Percentiles rank a stretch among this genome's conserved stretches.
Evolutionary conservation across 2,329 filamentous ascomycete species (phyloP).

Genomic region (Xylariaceae sp.): DNA sequence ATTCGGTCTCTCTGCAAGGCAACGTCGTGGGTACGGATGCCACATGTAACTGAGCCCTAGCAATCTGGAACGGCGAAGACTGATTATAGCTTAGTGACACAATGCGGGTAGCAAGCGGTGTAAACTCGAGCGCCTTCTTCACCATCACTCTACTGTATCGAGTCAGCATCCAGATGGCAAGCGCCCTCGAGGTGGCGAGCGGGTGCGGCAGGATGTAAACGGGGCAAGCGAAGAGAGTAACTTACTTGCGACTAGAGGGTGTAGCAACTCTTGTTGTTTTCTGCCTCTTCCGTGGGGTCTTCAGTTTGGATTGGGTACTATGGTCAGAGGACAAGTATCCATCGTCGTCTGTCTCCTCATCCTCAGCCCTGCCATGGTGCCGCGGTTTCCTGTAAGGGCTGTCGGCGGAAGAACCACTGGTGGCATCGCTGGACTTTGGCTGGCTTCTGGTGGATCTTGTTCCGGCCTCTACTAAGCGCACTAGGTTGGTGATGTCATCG

Average conservation of each 20-base stretch:
- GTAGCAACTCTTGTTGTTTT: slow-evolving; percentile 53
- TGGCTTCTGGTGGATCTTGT: slow-evolving; percentile 74
- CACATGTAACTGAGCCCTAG: slow-evolving; percentile 87
- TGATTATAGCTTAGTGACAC: slow-evolving; percentile 77
- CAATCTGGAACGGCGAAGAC: slow-evolving; percentile 88
- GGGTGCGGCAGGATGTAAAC: neutral
- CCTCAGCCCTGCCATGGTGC: slow-evolving; percentile 19
- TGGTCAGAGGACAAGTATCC: slow-evolving; percentile 41
- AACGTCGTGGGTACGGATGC: slow-evolving; percentile 88
- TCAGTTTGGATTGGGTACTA: slow-evolving; percentile 41
- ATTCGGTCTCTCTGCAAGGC: slow-evolving; percentile 91
- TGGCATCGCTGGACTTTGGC: slow-evolving; percentile 38
- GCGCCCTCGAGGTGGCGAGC: neutral
- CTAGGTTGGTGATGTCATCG: slow-evolving; percentile 68
- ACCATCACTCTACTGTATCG: slow-evolving; percentile 60
- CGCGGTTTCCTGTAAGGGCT: slow-evolving; percentile 21
- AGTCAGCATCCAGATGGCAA: slow-evolving; percentile 14
- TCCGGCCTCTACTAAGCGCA: slow-evolving; percentile 70
- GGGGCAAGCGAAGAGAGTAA: slow-evolving; percentile 57
- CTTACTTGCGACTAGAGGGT: slow-evolving; percentile 50
- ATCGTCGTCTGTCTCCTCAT: slow-evolving; percentile 40
- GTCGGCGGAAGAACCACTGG: slow-evolving; percentile 37
- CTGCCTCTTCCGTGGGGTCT: slow-evolving; percentile 63
- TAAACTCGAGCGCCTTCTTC: slow-evolving; percentile 93
- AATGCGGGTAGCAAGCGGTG: slow-evolving; percentile 86